phyloP scores from a whole-genome alignment of 73 alveolate species.

The Breviolum minutum region DNA sequence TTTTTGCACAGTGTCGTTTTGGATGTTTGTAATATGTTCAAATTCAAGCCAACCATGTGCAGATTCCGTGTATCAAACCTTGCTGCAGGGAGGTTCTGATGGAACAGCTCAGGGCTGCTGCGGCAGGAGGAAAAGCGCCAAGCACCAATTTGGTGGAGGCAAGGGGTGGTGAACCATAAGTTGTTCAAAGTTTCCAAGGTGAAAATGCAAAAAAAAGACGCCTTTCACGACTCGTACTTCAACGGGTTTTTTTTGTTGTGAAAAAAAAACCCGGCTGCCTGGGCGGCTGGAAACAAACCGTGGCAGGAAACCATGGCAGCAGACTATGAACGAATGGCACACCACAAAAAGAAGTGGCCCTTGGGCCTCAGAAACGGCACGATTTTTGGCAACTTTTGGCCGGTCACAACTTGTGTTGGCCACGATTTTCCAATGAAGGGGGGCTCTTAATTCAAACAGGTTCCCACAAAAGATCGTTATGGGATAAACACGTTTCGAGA shows the following conservation, averaged over 20 bases:
- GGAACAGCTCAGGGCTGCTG: constrained; percentile 32
- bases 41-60: background rate
- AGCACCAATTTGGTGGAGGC: constrained; percentile 73
- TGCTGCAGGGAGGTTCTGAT: constrained; percentile 58
- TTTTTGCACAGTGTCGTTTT: no score
- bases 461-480: no score
- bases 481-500: no score
- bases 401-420: no score
- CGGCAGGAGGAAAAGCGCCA: constrained; percentile 23
- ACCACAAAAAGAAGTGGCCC: constrained; percentile 66
- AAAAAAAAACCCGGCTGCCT: background rate
- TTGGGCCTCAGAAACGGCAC: background rate
- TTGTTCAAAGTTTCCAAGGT: background rate
- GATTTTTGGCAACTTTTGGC: no score
- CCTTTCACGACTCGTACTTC: background rate
- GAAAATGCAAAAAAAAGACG: no score
- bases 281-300: background rate
- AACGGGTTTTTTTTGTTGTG: background rate
- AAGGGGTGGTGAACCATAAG: background rate
- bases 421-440: no score
- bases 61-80: background rate
- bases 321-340: constrained; percentile 66
- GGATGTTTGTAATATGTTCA: no score
- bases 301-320: constrained; percentile 85
- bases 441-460: no score